phyloP scores from a whole-genome alignment of 345 rosid species.

The Lepidium didymum region DNA sequence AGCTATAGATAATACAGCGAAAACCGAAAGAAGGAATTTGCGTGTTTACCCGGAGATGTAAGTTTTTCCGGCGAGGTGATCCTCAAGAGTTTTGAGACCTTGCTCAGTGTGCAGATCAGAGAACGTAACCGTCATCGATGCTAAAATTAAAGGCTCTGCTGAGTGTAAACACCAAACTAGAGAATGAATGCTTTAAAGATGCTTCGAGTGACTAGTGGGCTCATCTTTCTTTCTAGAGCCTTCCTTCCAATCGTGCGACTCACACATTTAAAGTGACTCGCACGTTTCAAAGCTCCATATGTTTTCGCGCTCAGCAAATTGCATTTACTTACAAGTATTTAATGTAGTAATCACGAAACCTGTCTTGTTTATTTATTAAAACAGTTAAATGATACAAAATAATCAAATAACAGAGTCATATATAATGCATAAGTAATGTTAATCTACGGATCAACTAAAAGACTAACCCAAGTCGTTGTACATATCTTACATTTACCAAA shows the following conservation, averaged over 20 bases:
- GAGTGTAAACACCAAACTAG: neutral
- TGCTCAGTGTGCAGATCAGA: constrained; percentile 71
- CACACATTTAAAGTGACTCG: neutral
- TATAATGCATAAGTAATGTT: neutral
- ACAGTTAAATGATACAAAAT: too few relatives aligned
- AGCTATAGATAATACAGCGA: neutral
- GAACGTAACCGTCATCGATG: constrained; percentile 56
- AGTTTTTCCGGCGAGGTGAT: constrained; percentile 56
- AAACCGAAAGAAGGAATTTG: neutral
- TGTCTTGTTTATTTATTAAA: too few relatives aligned
- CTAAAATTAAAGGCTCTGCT: neutral
- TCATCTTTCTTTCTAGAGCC: constrained; percentile 1
- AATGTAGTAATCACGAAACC: too few relatives aligned
- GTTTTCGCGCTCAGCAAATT: too few relatives aligned
- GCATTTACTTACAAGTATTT: too few relatives aligned
- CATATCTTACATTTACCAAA: neutral
- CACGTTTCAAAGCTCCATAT: too few relatives aligned
- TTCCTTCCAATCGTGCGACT: constrained; percentile 7
- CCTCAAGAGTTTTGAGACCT: constrained; percentile 71
- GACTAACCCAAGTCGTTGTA: neutral
- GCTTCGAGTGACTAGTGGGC: neutral
- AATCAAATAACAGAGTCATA: too few relatives aligned
- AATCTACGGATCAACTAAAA: neutral
- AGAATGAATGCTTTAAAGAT: neutral
- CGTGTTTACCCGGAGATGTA: constrained; percentile 53